Percentiles rank a stretch among this genome's conserved stretches.
Evolutionary conservation across 2,329 filamentous ascomycete genomes (phyloP).

Genomic region (Pseudopyricularia javanii): DNA sequence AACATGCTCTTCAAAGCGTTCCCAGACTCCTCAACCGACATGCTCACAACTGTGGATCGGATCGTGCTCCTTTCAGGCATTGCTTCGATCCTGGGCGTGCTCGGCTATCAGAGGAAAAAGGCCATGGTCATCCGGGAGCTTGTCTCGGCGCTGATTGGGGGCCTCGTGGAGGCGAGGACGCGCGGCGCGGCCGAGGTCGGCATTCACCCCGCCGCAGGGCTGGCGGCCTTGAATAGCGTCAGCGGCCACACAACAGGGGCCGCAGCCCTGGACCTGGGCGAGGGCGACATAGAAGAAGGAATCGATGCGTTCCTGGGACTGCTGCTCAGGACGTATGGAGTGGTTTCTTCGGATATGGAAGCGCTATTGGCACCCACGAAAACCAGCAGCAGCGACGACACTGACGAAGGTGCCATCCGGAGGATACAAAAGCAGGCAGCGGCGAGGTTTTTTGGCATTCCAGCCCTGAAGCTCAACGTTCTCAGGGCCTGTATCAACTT

Average conservation of each 20-base stretch:
- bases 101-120: constrained; percentile 81
- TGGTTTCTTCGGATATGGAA: constrained; percentile 37
- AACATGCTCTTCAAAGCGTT: constrained; percentile 57
- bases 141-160: constrained; percentile 68
- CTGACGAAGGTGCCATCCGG: constrained; percentile 37
- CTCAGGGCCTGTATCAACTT: constrained; percentile 85
- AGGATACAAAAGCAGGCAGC: constrained; percentile 49
- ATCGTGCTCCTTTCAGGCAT: constrained; percentile 76
- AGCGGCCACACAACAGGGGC: constrained; percentile 38
- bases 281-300: constrained; percentile 53
- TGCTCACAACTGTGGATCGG: constrained; percentile 62
- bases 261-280: constrained; percentile 46
- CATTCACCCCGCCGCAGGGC: constrained; percentile 81
- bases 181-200: constrained; percentile 91
- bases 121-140: constrained; percentile 81
- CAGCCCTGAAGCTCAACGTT: constrained; percentile 72
- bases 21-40: constrained; percentile 52
- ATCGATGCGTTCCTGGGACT: constrained; percentile 52
- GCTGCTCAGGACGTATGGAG: constrained; percentile 50
- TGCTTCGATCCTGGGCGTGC: constrained; percentile 65
- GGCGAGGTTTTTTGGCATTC: constrained; percentile 61
- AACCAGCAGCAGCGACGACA: constrained; percentile 23
- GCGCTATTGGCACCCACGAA: constrained; percentile 11
- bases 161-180: constrained; percentile 81
- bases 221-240: constrained; percentile 56